A percentile compares a stretch with the other conserved stretches of the same genome.
These are phyloP conservation scores for Phytophthora quininea DNA, from an alignment of 352 stramenopile genomes.

Conservation along the genomic window DNA sequence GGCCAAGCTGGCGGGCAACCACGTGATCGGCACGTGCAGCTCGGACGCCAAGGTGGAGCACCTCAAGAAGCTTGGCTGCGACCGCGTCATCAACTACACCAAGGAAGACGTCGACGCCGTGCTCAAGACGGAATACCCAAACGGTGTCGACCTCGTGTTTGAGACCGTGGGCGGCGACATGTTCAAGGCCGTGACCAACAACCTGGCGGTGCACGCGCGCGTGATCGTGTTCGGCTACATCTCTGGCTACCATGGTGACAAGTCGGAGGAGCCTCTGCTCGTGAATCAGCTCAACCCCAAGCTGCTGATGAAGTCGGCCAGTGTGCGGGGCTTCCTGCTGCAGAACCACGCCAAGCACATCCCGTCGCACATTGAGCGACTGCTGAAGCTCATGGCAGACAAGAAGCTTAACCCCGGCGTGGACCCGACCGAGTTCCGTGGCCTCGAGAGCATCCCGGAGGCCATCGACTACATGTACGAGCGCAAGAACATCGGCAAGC, in stretches of 20 bases:
- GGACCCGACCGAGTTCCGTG: constrained; percentile 34
- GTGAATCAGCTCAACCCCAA: neutral
- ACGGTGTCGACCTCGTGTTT: constrained; percentile 29
- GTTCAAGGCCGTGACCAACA: neutral
- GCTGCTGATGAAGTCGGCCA: neutral
- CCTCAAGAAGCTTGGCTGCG: constrained; percentile 21
- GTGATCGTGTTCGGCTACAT: constrained; percentile 1
- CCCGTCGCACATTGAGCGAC: neutral
- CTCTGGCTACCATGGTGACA: neutral
- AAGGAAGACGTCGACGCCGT: constrained; percentile 34
- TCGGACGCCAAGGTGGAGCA: neutral
- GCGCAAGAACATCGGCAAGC: constrained; percentile 78
- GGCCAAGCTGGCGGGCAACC: constrained; percentile 1
- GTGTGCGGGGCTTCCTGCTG: neutral
- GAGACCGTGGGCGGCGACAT: constrained; percentile 7
- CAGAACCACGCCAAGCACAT: neutral
- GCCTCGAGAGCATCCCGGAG: constrained; percentile 38
- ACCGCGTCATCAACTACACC: constrained; percentile 68
- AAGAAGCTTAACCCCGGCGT: constrained; percentile 16
- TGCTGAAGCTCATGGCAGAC: neutral
- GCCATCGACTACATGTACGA: constrained; percentile 55
- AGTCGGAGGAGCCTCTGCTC: neutral
- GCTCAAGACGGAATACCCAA: constrained; percentile 38
- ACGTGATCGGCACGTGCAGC: neutral
- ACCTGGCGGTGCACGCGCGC: neutral